Conservation (phyloP, 164 flowering plant genomes). For the Hamamelis virginiana region DNA sequence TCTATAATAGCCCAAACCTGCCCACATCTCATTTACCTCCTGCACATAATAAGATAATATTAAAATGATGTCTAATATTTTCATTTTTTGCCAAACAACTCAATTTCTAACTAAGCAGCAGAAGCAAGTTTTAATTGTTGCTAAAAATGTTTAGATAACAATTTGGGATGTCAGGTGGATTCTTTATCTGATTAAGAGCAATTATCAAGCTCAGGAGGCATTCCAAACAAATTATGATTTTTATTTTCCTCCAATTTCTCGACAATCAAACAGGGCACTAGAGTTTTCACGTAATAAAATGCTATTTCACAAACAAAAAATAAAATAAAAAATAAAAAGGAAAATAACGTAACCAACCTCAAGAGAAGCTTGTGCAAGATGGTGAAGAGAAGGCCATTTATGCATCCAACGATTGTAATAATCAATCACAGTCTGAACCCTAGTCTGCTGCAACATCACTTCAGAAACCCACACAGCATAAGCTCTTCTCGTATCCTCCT, state of each 20-base stretch:
- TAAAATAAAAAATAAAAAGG: background rate
- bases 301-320: too few species aligned
- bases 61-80: background rate
- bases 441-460: constrained; percentile 94
- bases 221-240: background rate
- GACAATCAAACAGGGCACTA: too few species aligned
- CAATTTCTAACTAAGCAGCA: background rate
- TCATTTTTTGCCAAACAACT: too few species aligned
- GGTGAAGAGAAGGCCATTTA: constrained; percentile 84
- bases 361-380: constrained; percentile 79
- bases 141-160: too few species aligned
- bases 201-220: too few species aligned
- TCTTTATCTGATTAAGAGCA: too few species aligned
- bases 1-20: constrained; percentile 93
- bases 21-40: constrained; percentile 99
- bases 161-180: too few species aligned
- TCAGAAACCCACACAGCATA: constrained; percentile 99
- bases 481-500: constrained; percentile 44
- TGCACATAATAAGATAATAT: constrained; percentile 26
- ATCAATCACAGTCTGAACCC: constrained; percentile 71
- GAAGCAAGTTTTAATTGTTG: too few species aligned
- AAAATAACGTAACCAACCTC: constrained; percentile 46
- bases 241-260: too few species aligned
- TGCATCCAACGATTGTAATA: constrained; percentile 87
- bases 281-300: too few species aligned